Base-by-base conservation (phyloP, 192 early-diverging fungal species). In the Gigaspora rosea region DNA sequence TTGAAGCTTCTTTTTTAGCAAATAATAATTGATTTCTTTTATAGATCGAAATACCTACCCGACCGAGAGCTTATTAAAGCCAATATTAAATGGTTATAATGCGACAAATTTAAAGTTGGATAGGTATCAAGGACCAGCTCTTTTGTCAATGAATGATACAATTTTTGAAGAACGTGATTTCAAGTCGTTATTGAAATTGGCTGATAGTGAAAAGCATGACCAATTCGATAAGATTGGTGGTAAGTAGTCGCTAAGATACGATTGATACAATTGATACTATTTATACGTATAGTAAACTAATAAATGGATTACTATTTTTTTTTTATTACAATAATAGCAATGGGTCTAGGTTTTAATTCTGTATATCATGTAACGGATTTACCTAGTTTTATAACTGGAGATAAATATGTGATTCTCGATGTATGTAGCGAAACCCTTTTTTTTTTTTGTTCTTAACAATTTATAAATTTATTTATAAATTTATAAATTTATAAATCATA, bases 291-390 rank as follows among this genome's bases (percentile, higher is more conserved):
- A 41, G 0, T 41, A 41, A 7, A 7, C 3, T 7, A 41, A 6
- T 41, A 41, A 11, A 12, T 16, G 2, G 11, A 1, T 12, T 54
- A 51, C 13, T 51, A 11, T 54, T 9, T 54, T 54, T 7, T 54
- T 16, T 54, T 54, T 54, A 54, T 54, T 54, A 11, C 18, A 18
- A 18, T 56, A 18, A 18, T 1, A 64, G 49, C 20, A 32, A 59
- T 72, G 47, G 22, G 32, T 36, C 50, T 61, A 48, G 73, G 63
- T 71, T 50, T 46, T 70, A 10, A 78, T 32, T 11, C 36, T 35
- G 74, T 84, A 41, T 84, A 84, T 27, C 83, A 84, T 65, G 36
- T 81, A 69, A 84, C 83, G 4, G 83, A 84, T 59, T 75, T 71
- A 9, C 81, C 83, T 1, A 76, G 77, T 41, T 79, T 84, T 56